A percentile compares a stretch with the other conserved stretches of the same genome.
These are phyloP conservation scores for Batkoa obscura DNA, from an alignment of 371 early-diverging fungal species.

Conservation along the genomic window DNA sequence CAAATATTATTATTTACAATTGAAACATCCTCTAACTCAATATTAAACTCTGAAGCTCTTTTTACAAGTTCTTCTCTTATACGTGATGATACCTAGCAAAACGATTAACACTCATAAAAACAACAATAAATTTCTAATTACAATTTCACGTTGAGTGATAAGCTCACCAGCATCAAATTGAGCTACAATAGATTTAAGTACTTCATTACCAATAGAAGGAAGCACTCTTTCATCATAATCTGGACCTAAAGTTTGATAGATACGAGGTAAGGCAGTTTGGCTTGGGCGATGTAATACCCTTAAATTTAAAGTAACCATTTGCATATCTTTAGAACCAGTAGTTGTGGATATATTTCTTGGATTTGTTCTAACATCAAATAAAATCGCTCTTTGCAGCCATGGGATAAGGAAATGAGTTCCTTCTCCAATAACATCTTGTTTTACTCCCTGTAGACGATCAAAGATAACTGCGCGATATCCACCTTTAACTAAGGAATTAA, in stretches of 20 bases:
- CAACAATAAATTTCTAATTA: constrained; percentile 12
- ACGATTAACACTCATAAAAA: neutral
- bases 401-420: constrained; percentile 96
- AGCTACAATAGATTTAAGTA: constrained; percentile 94
- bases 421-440: constrained; percentile 55
- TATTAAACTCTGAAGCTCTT: constrained; percentile 86
- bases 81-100: constrained; percentile 48
- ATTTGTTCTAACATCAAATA: constrained; percentile 78
- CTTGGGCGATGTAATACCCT: constrained; percentile 90
- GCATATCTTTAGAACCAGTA: constrained; percentile 78
- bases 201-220: constrained; percentile 97
- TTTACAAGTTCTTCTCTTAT: constrained; percentile 87
- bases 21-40: constrained; percentile 93
- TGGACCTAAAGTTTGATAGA: constrained; percentile 80
- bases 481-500: constrained; percentile 53
- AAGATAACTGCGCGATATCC: constrained; percentile 94
- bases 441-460: constrained; percentile 86
- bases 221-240: constrained; percentile 97
- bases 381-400: constrained; percentile 64
- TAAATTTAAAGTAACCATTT: constrained; percentile 77
- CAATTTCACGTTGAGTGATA: constrained; percentile 95
- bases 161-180: constrained; percentile 95
- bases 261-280: constrained; percentile 42
- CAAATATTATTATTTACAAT: constrained; percentile 36
- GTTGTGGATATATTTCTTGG: constrained; percentile 95